Base-by-base conservation (phyloP, 352 stramenopile genomes). In the Phytopythium sindhum region DNA sequence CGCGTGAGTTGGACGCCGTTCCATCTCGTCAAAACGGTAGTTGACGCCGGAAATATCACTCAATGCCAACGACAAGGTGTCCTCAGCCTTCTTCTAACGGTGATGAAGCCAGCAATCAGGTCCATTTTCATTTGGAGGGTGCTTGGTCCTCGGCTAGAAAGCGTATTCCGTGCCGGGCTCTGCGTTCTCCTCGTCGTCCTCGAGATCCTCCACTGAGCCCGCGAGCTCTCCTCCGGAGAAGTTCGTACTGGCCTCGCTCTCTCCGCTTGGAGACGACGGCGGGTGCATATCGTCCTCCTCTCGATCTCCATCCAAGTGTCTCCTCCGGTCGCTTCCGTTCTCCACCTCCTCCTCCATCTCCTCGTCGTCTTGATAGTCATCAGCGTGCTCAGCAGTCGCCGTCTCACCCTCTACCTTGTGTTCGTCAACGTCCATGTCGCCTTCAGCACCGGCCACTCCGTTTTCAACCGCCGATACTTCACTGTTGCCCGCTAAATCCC, bases 281-380 rank as follows among this genome's bases (percentile, higher is more conserved):
- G 44, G n/a, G 1, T 67, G 67, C n/a, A 75, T 62, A 10, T 74
- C 57, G 6, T 68, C 62, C 19, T 76, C 69, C 0, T 68, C 68
- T 19, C 65, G 65, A 4, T 64, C 65, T 2, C 66, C 58, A 23
- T 72, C 68, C 17, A 51, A 2, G 7, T 23, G 44, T 15, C 44
- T 11, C 44, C 44, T 26, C 9, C 44, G 7, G 17, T 17, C 61
- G 50, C 47, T 73, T 21, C 71, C 63, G 1, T 83, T 61, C 0
- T 75, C 69, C 3, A 73, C 69, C 11, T 73, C 67, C 39, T 80
- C 64, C 60, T 79, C 64, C n/a, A 65, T 52, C 11, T 77, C 72
- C 8, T 80, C 78, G 0, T 84, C 70, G 0, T 81, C 72, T 7
- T 82, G 72, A n/a, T 77, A 74, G 11, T 68, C 62, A 23, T 60